Evolutionary conservation across 169 alveolate genomes (phyloP).

Genomic region (Toxoplasma gondii): DNA sequence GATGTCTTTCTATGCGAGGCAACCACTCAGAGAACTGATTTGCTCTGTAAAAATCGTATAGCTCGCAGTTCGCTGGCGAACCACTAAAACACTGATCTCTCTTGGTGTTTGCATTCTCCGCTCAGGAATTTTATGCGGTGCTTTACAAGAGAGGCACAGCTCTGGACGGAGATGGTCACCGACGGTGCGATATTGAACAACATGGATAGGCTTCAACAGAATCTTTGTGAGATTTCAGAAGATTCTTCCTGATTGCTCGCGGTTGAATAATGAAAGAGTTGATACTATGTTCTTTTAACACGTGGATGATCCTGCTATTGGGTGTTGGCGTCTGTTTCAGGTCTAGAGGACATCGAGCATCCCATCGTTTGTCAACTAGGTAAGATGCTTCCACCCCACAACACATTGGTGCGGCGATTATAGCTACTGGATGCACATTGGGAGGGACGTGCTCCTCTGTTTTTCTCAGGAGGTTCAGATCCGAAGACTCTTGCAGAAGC

Average conservation of each 20-base stretch:
- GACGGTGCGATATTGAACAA: constrained; percentile 61
- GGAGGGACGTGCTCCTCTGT: too few relatives aligned
- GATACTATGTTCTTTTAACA: too few relatives aligned
- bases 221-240: constrained; percentile 16
- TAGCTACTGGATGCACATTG: neutral
- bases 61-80: too few relatives aligned
- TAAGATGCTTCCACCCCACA: neutral
- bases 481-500: constrained; percentile 89
- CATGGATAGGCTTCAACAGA: constrained; percentile 44
- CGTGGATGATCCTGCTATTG: too few relatives aligned
- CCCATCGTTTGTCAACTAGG: constrained; percentile 95
- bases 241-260: too few relatives aligned
- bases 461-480: constrained; percentile 84
- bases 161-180: constrained; percentile 69
- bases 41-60: too few relatives aligned
- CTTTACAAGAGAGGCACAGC: constrained; percentile 49
- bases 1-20: too few relatives aligned
- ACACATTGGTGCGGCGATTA: neutral
- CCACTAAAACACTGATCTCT: neutral
- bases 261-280: too few relatives aligned
- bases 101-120: neutral
- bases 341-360: constrained; percentile 79
- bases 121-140: constrained; percentile 63
- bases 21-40: too few relatives aligned
- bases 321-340: constrained; percentile 33